Percentiles rank a stretch among this genome's conserved stretches.
Conservation (phyloP, 2,329 filamentous ascomycete species). For the Amesomyces nigricolor region DNA sequence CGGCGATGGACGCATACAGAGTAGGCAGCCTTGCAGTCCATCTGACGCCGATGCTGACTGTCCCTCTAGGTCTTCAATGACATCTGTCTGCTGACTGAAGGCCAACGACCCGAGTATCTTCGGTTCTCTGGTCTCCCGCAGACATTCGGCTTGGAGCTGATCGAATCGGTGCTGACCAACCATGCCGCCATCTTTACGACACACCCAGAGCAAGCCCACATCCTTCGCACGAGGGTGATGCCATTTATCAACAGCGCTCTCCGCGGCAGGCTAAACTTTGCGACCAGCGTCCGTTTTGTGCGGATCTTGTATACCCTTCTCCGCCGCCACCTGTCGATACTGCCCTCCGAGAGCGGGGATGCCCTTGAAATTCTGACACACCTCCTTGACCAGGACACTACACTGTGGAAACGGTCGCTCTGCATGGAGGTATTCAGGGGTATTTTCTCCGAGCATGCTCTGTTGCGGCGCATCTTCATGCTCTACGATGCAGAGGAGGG, state of each 20-base stretch:
- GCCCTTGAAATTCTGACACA: conserved; percentile 77
- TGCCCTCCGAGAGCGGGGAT: conserved; percentile 76
- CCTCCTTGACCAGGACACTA: conserved; percentile 78
- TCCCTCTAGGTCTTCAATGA: conserved; percentile 76
- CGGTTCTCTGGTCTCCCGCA: conserved; percentile 71
- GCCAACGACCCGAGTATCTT: conserved; percentile 75
- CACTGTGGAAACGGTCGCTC: conserved; percentile 78
- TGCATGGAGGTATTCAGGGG: conserved; percentile 88
- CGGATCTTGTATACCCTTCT: conserved; percentile 79
- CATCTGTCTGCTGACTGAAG: conserved; percentile 80
- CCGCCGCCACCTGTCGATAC: conserved; percentile 66
- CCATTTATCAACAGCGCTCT: conserved; percentile 74
- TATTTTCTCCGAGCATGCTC: conserved; percentile 72
- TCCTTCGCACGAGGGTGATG: conserved; percentile 72
- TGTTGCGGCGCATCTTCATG: conserved; percentile 74
- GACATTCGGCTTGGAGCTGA: conserved; percentile 81
- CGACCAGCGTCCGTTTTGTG: conserved; percentile 73
- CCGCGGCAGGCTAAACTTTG: conserved; percentile 72
- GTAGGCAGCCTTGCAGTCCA: too few species aligned
- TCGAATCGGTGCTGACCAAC: conserved; percentile 83
- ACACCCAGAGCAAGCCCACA: conserved; percentile 74
- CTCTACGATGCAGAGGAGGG: conserved; percentile 70
- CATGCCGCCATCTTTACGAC: conserved; percentile 73
- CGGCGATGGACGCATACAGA: conserved; percentile 79
- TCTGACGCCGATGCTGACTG: too few species aligned